Percentiles rank a stretch among this genome's conserved stretches.
phyloP scores from a whole-genome alignment of 768 basidiomycete genomes.

The Lentinula lateritia region DNA sequence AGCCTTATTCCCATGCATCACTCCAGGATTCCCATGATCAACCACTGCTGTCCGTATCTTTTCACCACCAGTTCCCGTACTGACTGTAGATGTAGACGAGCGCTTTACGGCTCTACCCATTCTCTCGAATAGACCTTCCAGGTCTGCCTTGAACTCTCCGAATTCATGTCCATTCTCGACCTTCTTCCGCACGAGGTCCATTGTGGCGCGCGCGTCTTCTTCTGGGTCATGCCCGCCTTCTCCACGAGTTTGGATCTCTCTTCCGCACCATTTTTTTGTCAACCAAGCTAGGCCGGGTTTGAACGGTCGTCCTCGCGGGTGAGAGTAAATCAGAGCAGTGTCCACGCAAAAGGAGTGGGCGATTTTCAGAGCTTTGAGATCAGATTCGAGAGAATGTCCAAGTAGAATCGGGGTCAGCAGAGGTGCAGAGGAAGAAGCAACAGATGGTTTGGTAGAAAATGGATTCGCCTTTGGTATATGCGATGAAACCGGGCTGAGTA shows the following conservation, averaged over 20 bases:
- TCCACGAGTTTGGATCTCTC: conserved; percentile 82
- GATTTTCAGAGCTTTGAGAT: conserved; percentile 83
- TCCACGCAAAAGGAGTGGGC: conserved; percentile 87
- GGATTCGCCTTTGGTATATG: conserved; percentile 31
- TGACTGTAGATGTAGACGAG: not conserved
- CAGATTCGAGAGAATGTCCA: conserved; percentile 94
- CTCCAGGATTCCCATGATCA: conserved; percentile 78
- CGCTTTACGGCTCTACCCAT: conserved; percentile 51
- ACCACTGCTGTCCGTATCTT: conserved; percentile 62
- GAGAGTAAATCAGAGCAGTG: conserved; percentile 85
- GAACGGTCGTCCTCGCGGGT: conserved; percentile 88
- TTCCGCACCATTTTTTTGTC: conserved; percentile 86
- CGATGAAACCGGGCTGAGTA: conserved; percentile 42
- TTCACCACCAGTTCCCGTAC: conserved; percentile 21
- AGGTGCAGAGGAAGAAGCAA: conserved; percentile 27
- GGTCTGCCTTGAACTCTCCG: conserved; percentile 82
- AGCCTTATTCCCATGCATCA: conserved; percentile 84
- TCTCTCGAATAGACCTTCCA: conserved; percentile 85
- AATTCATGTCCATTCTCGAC: conserved; percentile 71
- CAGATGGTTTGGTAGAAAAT: conserved; percentile 24
- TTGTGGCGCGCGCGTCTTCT: conserved; percentile 87
- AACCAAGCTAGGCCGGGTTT: conserved; percentile 98
- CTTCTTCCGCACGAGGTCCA: conserved; percentile 82
- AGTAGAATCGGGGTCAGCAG: conserved; percentile 66
- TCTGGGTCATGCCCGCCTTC: conserved; percentile 91